Evolutionary conservation across 2,329 filamentous ascomycete genomes (phyloP).

Genomic region (Didymella arachidicola): DNA sequence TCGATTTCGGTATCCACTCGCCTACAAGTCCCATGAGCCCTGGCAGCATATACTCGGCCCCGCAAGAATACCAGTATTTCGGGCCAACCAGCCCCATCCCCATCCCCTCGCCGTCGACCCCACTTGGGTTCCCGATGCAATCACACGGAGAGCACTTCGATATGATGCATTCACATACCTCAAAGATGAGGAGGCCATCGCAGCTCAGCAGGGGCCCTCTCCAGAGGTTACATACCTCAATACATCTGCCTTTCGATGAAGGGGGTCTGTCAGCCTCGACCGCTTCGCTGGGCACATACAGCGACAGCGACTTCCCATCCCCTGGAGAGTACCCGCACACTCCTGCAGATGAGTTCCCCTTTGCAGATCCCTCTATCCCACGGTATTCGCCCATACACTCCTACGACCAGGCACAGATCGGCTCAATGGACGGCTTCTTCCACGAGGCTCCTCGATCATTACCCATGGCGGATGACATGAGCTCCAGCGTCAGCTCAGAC

Average conservation of each 20-base stretch:
- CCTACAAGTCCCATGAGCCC: conserved; percentile 49
- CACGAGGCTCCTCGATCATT: conserved; percentile 47
- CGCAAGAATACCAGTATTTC: conserved; percentile 49
- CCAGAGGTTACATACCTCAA: conserved; percentile 54
- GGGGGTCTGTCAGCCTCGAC: conserved; percentile 55
- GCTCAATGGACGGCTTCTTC: conserved; percentile 50
- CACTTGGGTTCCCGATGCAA: conserved; percentile 50
- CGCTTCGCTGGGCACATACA: conserved; percentile 57
- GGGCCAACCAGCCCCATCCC: conserved; percentile 51
- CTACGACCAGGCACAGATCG: conserved; percentile 47
- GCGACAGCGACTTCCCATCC: conserved; percentile 58
- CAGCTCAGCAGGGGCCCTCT: conserved; percentile 51
- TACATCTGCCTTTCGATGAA: conserved; percentile 53
- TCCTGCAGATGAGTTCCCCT: conserved; percentile 54
- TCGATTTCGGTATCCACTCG: conserved; percentile 46
- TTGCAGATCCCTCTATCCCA: conserved; percentile 51
- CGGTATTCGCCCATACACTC: conserved; percentile 45
- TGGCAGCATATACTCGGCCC: conserved; percentile 41
- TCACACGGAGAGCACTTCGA: conserved; percentile 49
- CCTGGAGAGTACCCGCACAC: conserved; percentile 58
- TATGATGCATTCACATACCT: conserved; percentile 43
- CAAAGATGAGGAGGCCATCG: conserved; percentile 49
- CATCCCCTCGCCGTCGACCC: conserved; percentile 48
- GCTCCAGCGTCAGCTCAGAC: conserved; percentile 57
- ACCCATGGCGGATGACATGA: conserved; percentile 52